Evolutionary conservation across 805 yeast genomes (phyloP), one percentile per base, ranked within the genome.

Genomic region (Suhomyces sp.): DNA sequence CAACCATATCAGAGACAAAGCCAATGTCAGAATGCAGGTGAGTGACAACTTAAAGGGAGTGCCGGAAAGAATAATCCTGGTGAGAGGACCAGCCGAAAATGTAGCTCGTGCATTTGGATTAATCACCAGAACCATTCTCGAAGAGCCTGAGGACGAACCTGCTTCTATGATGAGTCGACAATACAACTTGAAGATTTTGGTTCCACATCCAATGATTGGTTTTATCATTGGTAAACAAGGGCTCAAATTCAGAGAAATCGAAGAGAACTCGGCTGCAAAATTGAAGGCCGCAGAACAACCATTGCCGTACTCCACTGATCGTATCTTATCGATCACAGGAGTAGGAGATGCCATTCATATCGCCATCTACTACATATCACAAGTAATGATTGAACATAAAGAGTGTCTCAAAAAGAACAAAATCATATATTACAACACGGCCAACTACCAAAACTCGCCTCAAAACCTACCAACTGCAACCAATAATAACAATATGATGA

Each of bases 311-410:
- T 86, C 93, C 0, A 88, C 91, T 13, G 97, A 90, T 66, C 77
- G 96, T 54, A 75, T 87, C 19, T 72, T 90, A 47, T 77, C 84
- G 23, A 79, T 90, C 6, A 74, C 79, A 5, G 96, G 96, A 6
- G 93, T 88, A 12, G 90, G 91, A 1, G 96, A 90, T 70, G 91
- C 96, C 1, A 81, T 90, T 42, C 96, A 88, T 64, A 88, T 89
- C 59, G 96, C 96, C 8, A 76, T 85, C 0, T 88, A 86, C 68
- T 87, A 86, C 64, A 78, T 88, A 52, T 84, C 88, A 1, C 87
- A 85, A 66, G 86, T 88, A 3, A 76, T 86, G 51, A 64, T 84
- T 49, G 86, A 84, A 57, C 86, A 85, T 62, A 79, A 80, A 55
- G 83, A 79, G 56, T 58, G 68, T 29, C 70, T 75, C 51, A 78